These are phyloP conservation scores for Tephrocybe rancida DNA, from an alignment of 768 basidiomycete genomes.

Conservation along the genomic window DNA sequence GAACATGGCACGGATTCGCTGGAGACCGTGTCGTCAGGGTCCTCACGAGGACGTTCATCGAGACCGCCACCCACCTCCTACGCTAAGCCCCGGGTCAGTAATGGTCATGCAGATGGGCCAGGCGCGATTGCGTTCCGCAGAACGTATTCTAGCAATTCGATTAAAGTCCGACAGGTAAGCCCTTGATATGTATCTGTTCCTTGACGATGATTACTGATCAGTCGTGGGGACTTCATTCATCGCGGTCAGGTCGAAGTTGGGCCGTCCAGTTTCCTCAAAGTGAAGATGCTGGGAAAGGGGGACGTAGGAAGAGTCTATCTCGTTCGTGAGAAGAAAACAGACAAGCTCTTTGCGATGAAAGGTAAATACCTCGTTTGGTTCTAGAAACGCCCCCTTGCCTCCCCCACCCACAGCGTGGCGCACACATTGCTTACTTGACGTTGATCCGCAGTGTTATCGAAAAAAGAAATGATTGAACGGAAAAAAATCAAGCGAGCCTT, in stretches of 20 bases:
- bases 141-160: conserved; percentile 97
- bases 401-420: conserved; percentile 28
- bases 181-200: background rate
- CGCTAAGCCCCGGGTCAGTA: conserved; percentile 47
- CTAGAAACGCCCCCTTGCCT: conserved; percentile 20
- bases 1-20: conserved; percentile 71
- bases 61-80: conserved; percentile 42
- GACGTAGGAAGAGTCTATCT: conserved; percentile 99
- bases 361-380: conserved; percentile 53
- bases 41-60: conserved; percentile 58
- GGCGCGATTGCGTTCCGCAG: conserved; percentile 80
- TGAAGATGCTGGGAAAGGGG: conserved; percentile 98
- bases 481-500: conserved; percentile 99
- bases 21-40: conserved; percentile 79
- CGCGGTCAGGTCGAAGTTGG: conserved; percentile 81
- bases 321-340: conserved; percentile 96
- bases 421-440: conserved; percentile 33
- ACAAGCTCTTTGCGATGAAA: conserved; percentile 99
- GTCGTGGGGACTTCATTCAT: conserved; percentile 3
- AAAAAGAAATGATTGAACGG: conserved; percentile 99
- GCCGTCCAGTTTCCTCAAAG: conserved; percentile 92
- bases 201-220: conserved; percentile 13
- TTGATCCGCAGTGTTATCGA: conserved; percentile 81
- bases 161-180: conserved; percentile 87
- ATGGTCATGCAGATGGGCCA: conserved; percentile 49